Evolutionary conservation across 805 yeast species (phyloP).

Genomic region (Ogataea siamensis): DNA sequence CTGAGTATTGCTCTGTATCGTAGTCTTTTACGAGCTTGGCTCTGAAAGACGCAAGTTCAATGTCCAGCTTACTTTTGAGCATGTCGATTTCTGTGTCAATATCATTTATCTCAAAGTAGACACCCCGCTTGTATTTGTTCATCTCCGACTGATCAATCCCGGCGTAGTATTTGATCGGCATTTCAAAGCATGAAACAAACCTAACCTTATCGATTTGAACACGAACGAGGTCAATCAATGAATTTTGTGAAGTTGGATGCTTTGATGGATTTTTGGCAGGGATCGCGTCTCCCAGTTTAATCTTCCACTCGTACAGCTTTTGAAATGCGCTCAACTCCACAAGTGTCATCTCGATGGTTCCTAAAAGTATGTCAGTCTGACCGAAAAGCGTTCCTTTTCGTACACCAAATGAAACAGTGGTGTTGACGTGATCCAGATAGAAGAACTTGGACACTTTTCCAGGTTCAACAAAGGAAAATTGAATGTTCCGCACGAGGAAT

Average conservation of each 20-base stretch:
- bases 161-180: slow-evolving; percentile 31
- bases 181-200: slow-evolving; percentile 29
- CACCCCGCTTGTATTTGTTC: slow-evolving; percentile 31
- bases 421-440: slow-evolving; percentile 19
- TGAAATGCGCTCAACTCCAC: slow-evolving; percentile 17
- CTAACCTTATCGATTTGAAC: slow-evolving; percentile 16
- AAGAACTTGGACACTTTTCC: slow-evolving; percentile 12
- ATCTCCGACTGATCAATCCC: slow-evolving; percentile 30
- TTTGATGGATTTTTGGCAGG: neutral
- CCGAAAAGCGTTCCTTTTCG: slow-evolving; percentile 8
- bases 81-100: slow-evolving; percentile 6
- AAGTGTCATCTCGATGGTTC: slow-evolving; percentile 16
- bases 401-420: slow-evolving; percentile 12
- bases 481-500: slow-evolving; percentile 22
- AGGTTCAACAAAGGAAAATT: slow-evolving; percentile 18
- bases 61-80: slow-evolving; percentile 6
- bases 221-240: slow-evolving; percentile 12
- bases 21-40: slow-evolving; percentile 25
- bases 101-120: slow-evolving; percentile 12
- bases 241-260: neutral
- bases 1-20: slow-evolving; percentile 12
- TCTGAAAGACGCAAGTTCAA: slow-evolving; percentile 11
- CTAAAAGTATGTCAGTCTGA: slow-evolving; percentile 6
- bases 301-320: slow-evolving; percentile 12
- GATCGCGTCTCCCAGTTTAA: neutral